phyloP scores from a whole-genome alignment of 441 rosid species.

The Pelargonium exstipulatum region DNA sequence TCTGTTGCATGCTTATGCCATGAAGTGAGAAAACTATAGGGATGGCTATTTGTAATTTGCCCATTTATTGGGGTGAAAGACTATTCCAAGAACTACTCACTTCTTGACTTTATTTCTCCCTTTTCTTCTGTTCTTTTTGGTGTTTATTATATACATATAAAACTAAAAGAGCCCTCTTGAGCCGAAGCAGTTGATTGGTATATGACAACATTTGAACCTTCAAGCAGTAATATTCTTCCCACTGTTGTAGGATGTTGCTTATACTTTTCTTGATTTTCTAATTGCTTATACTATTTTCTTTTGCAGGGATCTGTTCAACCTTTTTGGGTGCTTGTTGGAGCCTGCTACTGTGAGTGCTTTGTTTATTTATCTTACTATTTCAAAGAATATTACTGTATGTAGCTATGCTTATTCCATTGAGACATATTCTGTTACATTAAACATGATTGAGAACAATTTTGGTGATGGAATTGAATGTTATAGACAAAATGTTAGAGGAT shows the following conservation, averaged over 20 bases:
- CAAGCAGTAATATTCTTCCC: not conserved
- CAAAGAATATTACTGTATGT: not conserved
- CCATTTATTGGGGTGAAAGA: too few relatives aligned
- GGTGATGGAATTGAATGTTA: not conserved
- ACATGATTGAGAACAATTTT: not conserved
- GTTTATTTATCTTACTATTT: not conserved
- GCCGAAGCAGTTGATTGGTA: too few relatives aligned
- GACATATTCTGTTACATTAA: not conserved
- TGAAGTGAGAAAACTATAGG: not conserved
- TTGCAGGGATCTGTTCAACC: slow-evolving; percentile 71
- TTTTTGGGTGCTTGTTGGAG: slow-evolving; percentile 70
- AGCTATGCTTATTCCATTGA: not conserved
- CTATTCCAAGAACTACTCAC: too few relatives aligned
- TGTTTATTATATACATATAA: not conserved
- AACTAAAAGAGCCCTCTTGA: too few relatives aligned
- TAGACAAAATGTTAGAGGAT: not conserved
- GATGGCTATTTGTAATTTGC: too few relatives aligned
- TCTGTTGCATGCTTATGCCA: not conserved
- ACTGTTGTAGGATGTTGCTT: not conserved
- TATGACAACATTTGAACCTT: too few relatives aligned
- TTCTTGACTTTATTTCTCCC: too few relatives aligned
- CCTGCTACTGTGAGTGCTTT: slow-evolving; percentile 67
- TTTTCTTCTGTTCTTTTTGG: too few relatives aligned
- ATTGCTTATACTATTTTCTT: slow-evolving; percentile 6
- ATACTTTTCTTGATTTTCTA: not conserved